A percentile compares a stretch with the other conserved stretches of the same genome.
Evolutionary conservation across 192 early-diverging fungal species (phyloP).

Genomic region (Mortierella antarctica): DNA sequence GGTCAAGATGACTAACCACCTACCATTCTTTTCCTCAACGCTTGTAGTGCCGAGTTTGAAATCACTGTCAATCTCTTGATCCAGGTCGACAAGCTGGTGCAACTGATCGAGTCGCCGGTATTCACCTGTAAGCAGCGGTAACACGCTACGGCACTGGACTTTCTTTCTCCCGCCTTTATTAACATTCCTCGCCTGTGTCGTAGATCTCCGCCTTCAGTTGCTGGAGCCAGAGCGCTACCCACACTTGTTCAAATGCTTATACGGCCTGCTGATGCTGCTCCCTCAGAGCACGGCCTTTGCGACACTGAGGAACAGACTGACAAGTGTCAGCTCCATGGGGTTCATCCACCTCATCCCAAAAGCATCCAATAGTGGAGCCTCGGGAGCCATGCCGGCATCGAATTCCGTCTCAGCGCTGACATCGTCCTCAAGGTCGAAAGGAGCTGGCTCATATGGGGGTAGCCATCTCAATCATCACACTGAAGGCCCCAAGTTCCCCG

Average conservation of each 20-base stretch:
- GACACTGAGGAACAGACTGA: conserved; percentile 92
- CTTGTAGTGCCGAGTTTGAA: conserved; percentile 82
- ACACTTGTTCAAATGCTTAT: conserved; percentile 91
- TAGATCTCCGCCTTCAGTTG: conserved; percentile 89
- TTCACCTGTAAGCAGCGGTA: conserved; percentile 80
- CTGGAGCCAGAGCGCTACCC: conserved; percentile 92
- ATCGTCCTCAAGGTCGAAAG: conserved; percentile 20
- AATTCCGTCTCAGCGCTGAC: conserved; percentile 18
- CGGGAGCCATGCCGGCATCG: conserved; percentile 14
- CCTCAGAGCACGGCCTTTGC: conserved; percentile 98
- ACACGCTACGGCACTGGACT: no score
- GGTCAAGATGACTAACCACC: not conserved
- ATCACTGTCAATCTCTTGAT: conserved; percentile 95
- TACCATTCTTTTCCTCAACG: not conserved
- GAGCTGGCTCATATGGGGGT: not conserved
- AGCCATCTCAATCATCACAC: conserved; percentile 12
- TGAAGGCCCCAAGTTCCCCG: conserved; percentile 70
- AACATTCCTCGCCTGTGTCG: not conserved
- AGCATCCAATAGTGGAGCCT: conserved; percentile 21
- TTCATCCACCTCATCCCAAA: conserved; percentile 70
- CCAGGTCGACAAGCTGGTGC: conserved; percentile 98
- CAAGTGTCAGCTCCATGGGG: conserved; percentile 80
- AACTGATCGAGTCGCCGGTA: conserved; percentile 96
- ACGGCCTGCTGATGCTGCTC: conserved; percentile 96
- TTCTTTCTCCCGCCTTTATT: not conserved